Evolutionary conservation across 139 green algal species (phyloP), one percentile per base, ranked within the genome.

Genomic region (Trebouxia sp.): DNA sequence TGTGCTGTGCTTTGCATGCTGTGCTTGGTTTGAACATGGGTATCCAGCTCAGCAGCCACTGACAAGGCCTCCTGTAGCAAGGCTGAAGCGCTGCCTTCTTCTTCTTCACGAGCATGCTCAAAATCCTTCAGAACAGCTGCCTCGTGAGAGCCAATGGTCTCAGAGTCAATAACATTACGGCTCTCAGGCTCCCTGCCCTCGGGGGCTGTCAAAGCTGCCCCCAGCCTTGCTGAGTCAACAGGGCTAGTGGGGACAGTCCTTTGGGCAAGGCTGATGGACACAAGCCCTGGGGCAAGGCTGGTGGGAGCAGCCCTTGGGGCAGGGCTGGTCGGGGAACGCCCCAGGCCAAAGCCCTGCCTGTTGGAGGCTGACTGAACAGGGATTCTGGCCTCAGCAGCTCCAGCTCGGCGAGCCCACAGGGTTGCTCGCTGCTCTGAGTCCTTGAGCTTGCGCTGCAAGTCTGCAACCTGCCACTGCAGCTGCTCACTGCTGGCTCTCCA

Each of bases 351-450:
- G n/a, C n/a, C n/a, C n/a, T n/a, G n/a, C n/a, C n/a, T n/a, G n/a
- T n/a, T n/a, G n/a, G 62, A 26, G 32, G 62, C 28, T 6, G 32
- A 14, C 35, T 43, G 62, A 28, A 43, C 62, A 72, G 62, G 62
- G 20, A 72, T 15, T 30, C 62, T 72, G 32, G 62, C 62, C 32
- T 72, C 62, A 43, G 62, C 62, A 72, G 62, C 62, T 5, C 62
- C 62, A 3, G 62, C 62, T 72, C 62, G 62, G 62, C 62, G 62
- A 26, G 62, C 62, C 62, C 62, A 72, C 5, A 45, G 62, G 0
- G 62, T 72, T 43, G 62, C 42, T 32, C 62, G 62, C 62, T 72
- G 62, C 62, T 72, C 62, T 42, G 62, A 72, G 62, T 72, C 62
- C 20, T 45, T 72, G 32, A 72, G 62, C 35, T 72, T 72, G 32